These are phyloP conservation scores for Trichoderma erinaceum DNA, from an alignment of 495 filamentous ascomycete species.

Conservation along the genomic window DNA sequence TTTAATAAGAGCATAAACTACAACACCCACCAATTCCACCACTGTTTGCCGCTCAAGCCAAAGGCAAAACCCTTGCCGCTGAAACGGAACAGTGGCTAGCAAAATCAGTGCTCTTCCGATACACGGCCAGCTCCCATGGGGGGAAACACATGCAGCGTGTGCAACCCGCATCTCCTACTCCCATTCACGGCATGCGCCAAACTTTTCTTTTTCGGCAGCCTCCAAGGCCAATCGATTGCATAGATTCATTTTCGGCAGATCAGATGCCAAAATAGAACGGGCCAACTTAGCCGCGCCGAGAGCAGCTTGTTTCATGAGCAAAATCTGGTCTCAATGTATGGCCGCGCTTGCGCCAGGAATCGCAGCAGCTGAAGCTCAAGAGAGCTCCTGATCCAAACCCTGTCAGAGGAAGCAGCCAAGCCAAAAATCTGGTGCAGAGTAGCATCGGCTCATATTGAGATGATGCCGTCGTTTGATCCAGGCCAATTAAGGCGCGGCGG, in stretches of 20 bases:
- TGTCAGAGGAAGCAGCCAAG: not conserved
- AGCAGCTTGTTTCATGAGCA: not conserved
- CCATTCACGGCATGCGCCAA: not conserved
- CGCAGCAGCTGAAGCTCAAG: not conserved
- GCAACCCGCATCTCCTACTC: not conserved
- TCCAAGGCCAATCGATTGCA: not conserved
- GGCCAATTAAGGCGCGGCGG: not conserved
- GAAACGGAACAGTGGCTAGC: not conserved
- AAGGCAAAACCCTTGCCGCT: not conserved
- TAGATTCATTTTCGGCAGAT: not conserved
- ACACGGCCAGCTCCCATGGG: not conserved
- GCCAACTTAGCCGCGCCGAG: constrained; percentile 1
- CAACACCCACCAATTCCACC: not conserved
- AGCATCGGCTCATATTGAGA: not conserved
- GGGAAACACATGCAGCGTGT: not conserved
- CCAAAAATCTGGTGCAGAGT: not conserved
- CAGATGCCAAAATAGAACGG: not conserved
- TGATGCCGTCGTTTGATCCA: not conserved
- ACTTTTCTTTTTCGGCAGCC: not conserved
- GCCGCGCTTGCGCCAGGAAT: not conserved
- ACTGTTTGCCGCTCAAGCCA: not conserved
- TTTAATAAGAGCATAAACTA: constrained; percentile 19
- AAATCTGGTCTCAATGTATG: not conserved
- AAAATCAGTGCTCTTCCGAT: not conserved
- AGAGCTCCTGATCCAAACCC: constrained; percentile 7